Base-by-base conservation (phyloP, 1,139 yeast species). In the Candida gigantensis region DNA sequence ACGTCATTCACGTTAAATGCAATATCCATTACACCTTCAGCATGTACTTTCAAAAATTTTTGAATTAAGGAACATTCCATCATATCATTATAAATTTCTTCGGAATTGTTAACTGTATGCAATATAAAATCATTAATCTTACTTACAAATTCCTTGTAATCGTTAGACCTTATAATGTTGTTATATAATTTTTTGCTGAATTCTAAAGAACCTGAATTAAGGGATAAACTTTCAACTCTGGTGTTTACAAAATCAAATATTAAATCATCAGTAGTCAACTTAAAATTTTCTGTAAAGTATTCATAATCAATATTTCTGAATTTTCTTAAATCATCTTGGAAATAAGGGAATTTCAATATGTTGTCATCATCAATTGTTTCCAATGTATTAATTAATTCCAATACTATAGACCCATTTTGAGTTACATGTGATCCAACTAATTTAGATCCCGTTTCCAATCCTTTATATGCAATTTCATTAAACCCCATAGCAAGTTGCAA, bases 21-120 rank as follows among this genome's bases (percentile, higher is more conserved):
- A 7, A 86, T 76, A 53, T 86, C 94, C 56, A 79, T 76, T 4
- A 85, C 85, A 3, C 87, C 85, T 51, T 84, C 92, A 1, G 94
- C 90, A 54, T 86, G 95, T 5, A 51, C 52, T n/a, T 55, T 54
- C 11, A 83, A 59, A 52, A 77, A 84, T 6, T 60, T 50, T 24
- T 63, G 62, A 24, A 65, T 52, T 24, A 53, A 37, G 12, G 46
- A 45, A 12, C 66, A 58, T 34, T 60, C 65, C 42, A 56, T 50
- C 16, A 55, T 40, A 36, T 58, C 62, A 35, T 45, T 36, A 24
- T 42, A 41, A 11, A 51, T 45, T 2, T 35, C 34, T 35, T 57
- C 58, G 2, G 60, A 55, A 29, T 44, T 44, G 16, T 51, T 47
- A 20, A 57, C 40, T 1, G 54, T 44, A 11, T 51, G 45, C 13